Percentiles rank a stretch among this genome's conserved stretches.
Evolutionary conservation across 2,329 filamentous ascomycete species (phyloP).

Genomic region (Fusarium irregulare): DNA sequence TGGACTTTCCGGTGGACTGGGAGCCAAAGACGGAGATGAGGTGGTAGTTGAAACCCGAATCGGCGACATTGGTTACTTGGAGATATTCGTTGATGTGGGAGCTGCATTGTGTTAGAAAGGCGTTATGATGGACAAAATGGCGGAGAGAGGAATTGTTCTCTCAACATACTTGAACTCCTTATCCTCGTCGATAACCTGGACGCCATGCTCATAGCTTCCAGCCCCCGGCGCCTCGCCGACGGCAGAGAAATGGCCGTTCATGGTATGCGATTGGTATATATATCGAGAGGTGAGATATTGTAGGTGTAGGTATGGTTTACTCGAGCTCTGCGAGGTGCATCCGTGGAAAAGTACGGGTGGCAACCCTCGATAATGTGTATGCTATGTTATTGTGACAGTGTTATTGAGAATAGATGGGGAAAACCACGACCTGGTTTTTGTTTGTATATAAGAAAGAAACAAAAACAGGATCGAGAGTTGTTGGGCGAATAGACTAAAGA

Average conservation of each 20-base stretch:
- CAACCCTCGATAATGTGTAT: slow-evolving; percentile 25
- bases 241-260: slow-evolving; percentile 86
- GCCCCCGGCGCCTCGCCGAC: slow-evolving; percentile 73
- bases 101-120: slow-evolving; percentile 58
- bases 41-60: slow-evolving; percentile 98
- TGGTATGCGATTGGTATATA: slow-evolving; percentile 50
- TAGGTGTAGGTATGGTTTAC: slow-evolving; percentile 10
- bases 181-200: slow-evolving; percentile 92
- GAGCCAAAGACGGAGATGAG: slow-evolving; percentile 99
- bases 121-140: slow-evolving; percentile 15
- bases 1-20: slow-evolving; percentile 98
- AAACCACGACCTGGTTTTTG: background rate
- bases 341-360: slow-evolving; percentile 31
- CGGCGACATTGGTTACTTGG: slow-evolving; percentile 79
- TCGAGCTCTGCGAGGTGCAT: slow-evolving; percentile 35
- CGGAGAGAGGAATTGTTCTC: slow-evolving; percentile 5
- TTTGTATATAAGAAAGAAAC: background rate
- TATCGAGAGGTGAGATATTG: slow-evolving; percentile 12
- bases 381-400: slow-evolving; percentile 17
- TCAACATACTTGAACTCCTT: slow-evolving; percentile 91
- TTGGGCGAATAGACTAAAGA: slow-evolving; percentile 38
- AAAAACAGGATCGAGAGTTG: slow-evolving; percentile 23
- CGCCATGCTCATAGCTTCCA: slow-evolving; percentile 86
- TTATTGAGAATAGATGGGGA: no score
- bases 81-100: slow-evolving; percentile 85